phyloP scores from a whole-genome alignment of 2,329 filamentous ascomycete species.

The Juglanconis juglandina region DNA sequence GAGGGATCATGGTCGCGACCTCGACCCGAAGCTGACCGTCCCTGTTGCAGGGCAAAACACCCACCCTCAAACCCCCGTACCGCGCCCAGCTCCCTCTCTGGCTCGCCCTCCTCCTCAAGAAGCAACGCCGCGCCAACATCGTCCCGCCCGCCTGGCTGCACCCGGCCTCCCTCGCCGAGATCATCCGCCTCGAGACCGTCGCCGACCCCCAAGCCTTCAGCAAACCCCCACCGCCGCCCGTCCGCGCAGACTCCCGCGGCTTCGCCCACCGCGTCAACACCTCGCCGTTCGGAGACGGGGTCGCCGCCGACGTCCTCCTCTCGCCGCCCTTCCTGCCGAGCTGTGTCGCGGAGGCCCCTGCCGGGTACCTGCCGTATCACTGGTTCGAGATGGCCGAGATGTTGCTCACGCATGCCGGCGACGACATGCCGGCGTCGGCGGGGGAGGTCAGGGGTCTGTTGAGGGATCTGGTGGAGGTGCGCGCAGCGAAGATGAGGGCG shows the following conservation, averaged over 20 bases:
- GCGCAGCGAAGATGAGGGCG: constrained; percentile 82
- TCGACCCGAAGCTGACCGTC: background rate
- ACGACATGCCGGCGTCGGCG: constrained; percentile 69
- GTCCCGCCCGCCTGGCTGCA: constrained; percentile 83
- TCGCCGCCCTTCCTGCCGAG: constrained; percentile 77
- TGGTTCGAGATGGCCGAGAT: constrained; percentile 91
- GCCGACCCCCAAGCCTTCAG: constrained; percentile 70
- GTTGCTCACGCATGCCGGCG: constrained; percentile 76
- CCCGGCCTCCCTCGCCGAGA: constrained; percentile 67
- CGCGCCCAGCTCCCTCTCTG: constrained; percentile 80
- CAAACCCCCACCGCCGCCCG: constrained; percentile 67
- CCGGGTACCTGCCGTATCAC: constrained; percentile 80
- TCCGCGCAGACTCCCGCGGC: constrained; percentile 44
- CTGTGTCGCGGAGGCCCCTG: constrained; percentile 66
- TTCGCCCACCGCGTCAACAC: constrained; percentile 35
- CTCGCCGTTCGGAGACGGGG: constrained; percentile 2
- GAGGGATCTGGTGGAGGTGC: constrained; percentile 79
- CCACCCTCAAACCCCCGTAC: constrained; percentile 74
- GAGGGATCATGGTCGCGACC: background rate
- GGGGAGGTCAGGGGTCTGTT: constrained; percentile 72
- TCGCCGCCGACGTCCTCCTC: constrained; percentile 34
- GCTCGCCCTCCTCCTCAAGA: constrained; percentile 92
- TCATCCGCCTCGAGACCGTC: constrained; percentile 78
- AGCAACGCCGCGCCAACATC: constrained; percentile 90
- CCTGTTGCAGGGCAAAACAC: constrained; percentile 66